These are phyloP conservation scores for Trypanosoma platydactyli DNA, from an alignment of 208 protist genomes.

Conservation along the genomic window DNA sequence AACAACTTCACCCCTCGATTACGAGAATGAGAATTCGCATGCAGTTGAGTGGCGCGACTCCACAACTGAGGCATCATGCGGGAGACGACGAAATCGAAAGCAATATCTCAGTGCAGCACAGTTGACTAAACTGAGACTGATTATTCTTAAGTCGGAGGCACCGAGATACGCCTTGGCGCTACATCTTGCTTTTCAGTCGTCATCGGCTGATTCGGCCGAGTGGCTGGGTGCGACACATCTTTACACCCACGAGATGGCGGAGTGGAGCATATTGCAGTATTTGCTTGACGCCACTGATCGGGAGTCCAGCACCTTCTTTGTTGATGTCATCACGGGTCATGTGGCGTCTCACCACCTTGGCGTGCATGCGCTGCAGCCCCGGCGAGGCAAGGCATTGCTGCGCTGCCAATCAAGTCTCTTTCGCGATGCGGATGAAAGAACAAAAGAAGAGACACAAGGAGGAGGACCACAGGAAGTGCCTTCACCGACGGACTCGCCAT, in stretches of 20 bases:
- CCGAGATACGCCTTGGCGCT: slow-evolving; percentile 46
- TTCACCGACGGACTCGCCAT: slow-evolving; percentile 37
- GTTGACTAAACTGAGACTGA: slow-evolving; percentile 29
- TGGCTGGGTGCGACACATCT: slow-evolving; percentile 55
- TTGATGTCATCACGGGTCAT: slow-evolving; percentile 69
- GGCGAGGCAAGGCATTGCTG: not conserved
- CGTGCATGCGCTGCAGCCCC: slow-evolving; percentile 52
- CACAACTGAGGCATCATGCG: not conserved
- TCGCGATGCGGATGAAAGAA: not conserved
- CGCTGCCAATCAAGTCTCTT: not conserved
- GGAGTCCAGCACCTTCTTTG: slow-evolving; percentile 62
- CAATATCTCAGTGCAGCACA: not conserved
- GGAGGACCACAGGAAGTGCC: not conserved
- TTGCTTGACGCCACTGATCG: slow-evolving; percentile 63
- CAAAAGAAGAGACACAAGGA: slow-evolving; percentile 5
- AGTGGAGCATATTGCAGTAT: slow-evolving; percentile 83
- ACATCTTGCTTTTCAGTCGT: slow-evolving; percentile 41
- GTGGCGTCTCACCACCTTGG: slow-evolving; percentile 70
- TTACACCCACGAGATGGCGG: slow-evolving; percentile 74
- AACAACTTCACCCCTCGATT: not conserved
- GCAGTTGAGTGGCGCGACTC: not conserved
- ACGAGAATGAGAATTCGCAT: not conserved
- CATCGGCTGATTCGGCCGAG: slow-evolving; percentile 44
- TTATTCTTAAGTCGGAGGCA: slow-evolving; percentile 49
- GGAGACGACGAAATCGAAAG: not conserved